Conservation (phyloP, 495 filamentous ascomycete species). For the Sordaria brevicollis region DNA sequence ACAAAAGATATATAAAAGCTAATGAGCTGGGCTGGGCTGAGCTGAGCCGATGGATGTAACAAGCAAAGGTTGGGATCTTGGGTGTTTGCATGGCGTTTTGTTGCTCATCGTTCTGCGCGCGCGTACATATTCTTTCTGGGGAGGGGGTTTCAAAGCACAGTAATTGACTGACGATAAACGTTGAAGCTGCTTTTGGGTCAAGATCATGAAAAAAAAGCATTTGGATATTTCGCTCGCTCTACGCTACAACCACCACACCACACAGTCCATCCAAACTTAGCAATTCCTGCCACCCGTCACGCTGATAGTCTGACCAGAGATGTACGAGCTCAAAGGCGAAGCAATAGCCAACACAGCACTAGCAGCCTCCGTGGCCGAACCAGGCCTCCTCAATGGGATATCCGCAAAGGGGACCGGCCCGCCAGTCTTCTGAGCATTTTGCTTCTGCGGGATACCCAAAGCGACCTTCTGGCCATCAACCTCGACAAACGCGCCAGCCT, state of each 20-base stretch:
- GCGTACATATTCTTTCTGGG: not conserved
- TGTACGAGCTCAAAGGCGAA: conserved; percentile 70
- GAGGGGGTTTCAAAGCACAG: not conserved
- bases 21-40: not conserved
- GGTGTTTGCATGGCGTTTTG: conserved; percentile 11
- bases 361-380: conserved; percentile 69
- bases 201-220: not conserved
- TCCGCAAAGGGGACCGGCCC: conserved; percentile 42
- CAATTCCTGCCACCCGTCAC: conserved; percentile 81
- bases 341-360: conserved; percentile 68
- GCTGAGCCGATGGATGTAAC: conserved; percentile 7
- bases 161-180: not conserved
- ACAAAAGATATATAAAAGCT: not conserved
- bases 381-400: conserved; percentile 68
- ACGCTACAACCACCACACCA: not conserved
- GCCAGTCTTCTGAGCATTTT: conserved; percentile 15
- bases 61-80: not conserved
- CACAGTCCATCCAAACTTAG: conserved; percentile 27
- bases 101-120: not conserved
- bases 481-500: conserved; percentile 65
- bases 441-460: conserved; percentile 58
- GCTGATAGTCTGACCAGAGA: conserved; percentile 73
- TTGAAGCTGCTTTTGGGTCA: not conserved
- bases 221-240: not conserved
- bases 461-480: conserved; percentile 70